Base-by-base conservation (phyloP, 805 yeast genomes). In the Cyberlindnera sargentensis region DNA sequence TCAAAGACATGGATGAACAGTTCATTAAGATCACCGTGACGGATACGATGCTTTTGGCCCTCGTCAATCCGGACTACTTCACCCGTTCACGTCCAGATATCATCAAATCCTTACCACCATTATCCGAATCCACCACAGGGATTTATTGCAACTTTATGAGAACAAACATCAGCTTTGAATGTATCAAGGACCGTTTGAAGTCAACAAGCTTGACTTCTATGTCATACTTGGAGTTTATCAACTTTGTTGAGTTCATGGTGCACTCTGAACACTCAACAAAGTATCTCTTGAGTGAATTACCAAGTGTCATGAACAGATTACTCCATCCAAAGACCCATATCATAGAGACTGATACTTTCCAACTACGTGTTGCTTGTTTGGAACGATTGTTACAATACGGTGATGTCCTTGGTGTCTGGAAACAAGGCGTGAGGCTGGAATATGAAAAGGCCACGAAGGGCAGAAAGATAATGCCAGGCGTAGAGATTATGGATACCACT, bases 221-320 rank as follows among this genome's bases (percentile, higher is more conserved):
- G 7, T 26, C 59, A 4, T 56, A 55, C 29, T 31, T 55, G 15
- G 54, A 56, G n/a, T 25, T 52, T 4, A 44, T 57, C 36, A 54
- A 50, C 2, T 31, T 57, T 1, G 33, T 52, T 3, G 31, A 37
- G 3, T 31, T 31, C 1, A 20, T 57, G 3, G 30, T 56, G 2
- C 35, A 41, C 9, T 44, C 33, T 34, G 33, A 36, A 1, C 47
- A 55, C 35, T 40, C 55, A 3, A 27, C 49, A 1, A 8, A n/a
- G 1, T 55, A 46, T 23, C 43, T 57, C 8, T 25, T 55, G 3
- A 28, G 33, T 4, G 47, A 49, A 4, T 24, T 51, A 4, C 60
- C 61, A 24, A 53, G 46, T 20, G 47, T 57, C 4, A 53, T 57
- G 60, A 55, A 37, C 15, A 8, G 40, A 20, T 15, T 37, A 20